A percentile compares a stretch with the other conserved stretches of the same genome.
These are phyloP conservation scores for Aspergillus ustus DNA, from an alignment of 2,329 filamentous ascomycete species.

Conservation along the genomic window DNA sequence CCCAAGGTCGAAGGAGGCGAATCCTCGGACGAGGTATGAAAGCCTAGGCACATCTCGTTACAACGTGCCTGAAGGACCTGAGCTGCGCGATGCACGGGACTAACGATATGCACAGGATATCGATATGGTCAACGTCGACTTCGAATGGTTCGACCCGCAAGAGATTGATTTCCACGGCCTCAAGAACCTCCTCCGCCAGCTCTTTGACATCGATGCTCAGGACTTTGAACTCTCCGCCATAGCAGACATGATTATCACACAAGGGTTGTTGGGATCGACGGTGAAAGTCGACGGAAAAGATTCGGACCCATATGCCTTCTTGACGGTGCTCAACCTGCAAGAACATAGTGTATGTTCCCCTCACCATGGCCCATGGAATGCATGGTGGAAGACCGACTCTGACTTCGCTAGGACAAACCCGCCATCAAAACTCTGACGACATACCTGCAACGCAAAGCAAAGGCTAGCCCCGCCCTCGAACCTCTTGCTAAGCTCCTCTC, in stretches of 20 bases:
- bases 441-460: slow-evolving; percentile 68
- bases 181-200: slow-evolving; percentile 85
- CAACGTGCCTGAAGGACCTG: not conserved
- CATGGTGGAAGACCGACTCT: not conserved
- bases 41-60: slow-evolving; percentile 5
- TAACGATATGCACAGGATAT: slow-evolving; percentile 65
- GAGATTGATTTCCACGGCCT: slow-evolving; percentile 93
- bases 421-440: slow-evolving; percentile 71
- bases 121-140: slow-evolving; percentile 92
- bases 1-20: slow-evolving; percentile 44
- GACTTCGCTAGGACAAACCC: slow-evolving; percentile 61
- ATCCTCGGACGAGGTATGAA: slow-evolving; percentile 45
- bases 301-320: slow-evolving; percentile 87
- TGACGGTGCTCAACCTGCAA: slow-evolving; percentile 82
- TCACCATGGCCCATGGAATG: too few species aligned
- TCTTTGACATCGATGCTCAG: slow-evolving; percentile 85
- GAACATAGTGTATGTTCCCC: slow-evolving; percentile 64
- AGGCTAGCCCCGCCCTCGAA: slow-evolving; percentile 60
- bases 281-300: slow-evolving; percentile 97
- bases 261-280: slow-evolving; percentile 87
- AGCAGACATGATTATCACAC: slow-evolving; percentile 82
- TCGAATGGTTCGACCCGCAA: slow-evolving; percentile 98
- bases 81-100: not conserved
- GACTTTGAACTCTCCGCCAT: slow-evolving; percentile 87
- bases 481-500: slow-evolving; percentile 63